Percentiles rank a stretch among this genome's conserved stretches.
phyloP scores from a whole-genome alignment of 805 yeast genomes.

The Ascoidea tarda region DNA sequence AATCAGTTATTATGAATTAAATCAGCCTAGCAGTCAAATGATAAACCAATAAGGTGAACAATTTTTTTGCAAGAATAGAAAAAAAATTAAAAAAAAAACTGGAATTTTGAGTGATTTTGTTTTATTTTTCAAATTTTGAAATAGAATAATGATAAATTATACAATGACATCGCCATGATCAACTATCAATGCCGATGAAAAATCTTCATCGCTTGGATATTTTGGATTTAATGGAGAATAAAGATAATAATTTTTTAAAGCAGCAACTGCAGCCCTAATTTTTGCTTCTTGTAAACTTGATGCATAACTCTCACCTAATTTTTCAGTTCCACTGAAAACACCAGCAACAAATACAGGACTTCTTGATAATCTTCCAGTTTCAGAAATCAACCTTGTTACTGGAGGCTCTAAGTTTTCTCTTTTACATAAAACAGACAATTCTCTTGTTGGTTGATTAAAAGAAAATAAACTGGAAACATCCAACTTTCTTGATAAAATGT shows the following conservation, averaged over 20 bases:
- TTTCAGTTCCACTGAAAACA: conserved; percentile 68
- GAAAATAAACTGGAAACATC: conserved; percentile 62
- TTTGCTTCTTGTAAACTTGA: conserved; percentile 82
- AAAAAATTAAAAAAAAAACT: no score
- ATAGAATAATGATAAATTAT: conserved; percentile 9
- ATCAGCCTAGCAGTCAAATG: no score
- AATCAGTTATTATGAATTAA: no score
- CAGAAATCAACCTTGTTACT: conserved; percentile 72
- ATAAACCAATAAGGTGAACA: no score
- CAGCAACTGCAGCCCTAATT: conserved; percentile 81
- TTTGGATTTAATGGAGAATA: conserved; percentile 62
- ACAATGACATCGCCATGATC: conserved; percentile 32
- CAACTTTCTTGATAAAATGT: conserved; percentile 71
- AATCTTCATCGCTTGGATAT: conserved; percentile 43
- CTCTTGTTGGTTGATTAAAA: conserved; percentile 78
- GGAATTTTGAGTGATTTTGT: no score
- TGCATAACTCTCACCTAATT: conserved; percentile 92
- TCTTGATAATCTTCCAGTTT: conserved; percentile 78
- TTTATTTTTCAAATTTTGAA: no score
- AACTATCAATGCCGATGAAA: conserved; percentile 11
- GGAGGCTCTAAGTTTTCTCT: conserved; percentile 67
- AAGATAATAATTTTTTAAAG: conserved; percentile 83
- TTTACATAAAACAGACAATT: conserved; percentile 61
- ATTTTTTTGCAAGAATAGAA: no score
- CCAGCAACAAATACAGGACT: conserved; percentile 87